Percentiles rank a stretch among this genome's conserved stretches.
Conservation (phyloP, 1,139 yeast species). For the Taiozyma sp. region DNA sequence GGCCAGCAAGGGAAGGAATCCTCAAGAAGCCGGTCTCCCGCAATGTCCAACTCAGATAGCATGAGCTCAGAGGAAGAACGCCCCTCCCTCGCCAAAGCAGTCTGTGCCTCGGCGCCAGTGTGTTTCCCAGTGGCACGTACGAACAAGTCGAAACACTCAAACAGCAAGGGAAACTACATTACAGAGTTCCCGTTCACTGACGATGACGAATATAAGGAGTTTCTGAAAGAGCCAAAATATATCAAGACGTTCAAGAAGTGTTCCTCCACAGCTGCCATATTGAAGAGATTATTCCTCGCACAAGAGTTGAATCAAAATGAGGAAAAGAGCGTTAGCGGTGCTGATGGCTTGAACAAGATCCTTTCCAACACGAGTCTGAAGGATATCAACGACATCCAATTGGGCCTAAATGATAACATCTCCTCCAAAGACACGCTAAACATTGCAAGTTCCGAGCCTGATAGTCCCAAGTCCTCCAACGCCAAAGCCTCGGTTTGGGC, state of each 20-base stretch:
- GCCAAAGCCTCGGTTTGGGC: conserved; percentile 52
- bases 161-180: conserved; percentile 1
- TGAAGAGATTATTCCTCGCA: conserved; percentile 65
- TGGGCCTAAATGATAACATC: background rate
- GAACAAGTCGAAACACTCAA: background rate
- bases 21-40: background rate
- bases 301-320: conserved; percentile 53
- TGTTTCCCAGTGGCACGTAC: background rate
- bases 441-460: conserved; percentile 3
- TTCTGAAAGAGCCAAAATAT: conserved; percentile 48
- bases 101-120: background rate
- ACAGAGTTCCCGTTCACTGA: conserved; percentile 20
- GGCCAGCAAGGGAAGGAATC: background rate
- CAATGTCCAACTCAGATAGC: background rate
- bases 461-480: conserved; percentile 2
- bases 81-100: background rate
- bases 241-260: conserved; percentile 42
- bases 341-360: background rate
- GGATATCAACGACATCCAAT: background rate
- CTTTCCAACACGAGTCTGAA: background rate
- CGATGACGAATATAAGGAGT: conserved; percentile 30
- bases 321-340: background rate
- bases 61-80: background rate
- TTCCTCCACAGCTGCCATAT: conserved; percentile 37
- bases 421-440: conserved; percentile 1